Evolutionary conservation across 2,329 filamentous ascomycete genomes (phyloP).

Genomic region (Aureobasidium sp.): DNA sequence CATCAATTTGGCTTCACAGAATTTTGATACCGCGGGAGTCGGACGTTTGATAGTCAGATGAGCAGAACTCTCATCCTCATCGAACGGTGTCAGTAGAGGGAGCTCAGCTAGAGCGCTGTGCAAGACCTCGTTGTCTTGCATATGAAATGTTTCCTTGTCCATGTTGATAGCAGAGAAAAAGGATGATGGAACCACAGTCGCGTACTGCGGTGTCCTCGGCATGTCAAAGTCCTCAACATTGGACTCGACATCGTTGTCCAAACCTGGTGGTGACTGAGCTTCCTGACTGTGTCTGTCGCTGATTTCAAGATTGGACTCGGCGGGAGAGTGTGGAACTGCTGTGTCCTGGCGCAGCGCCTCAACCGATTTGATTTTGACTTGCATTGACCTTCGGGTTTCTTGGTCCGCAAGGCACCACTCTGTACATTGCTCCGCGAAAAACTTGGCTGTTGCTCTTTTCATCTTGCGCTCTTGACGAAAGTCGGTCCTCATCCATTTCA

Average conservation of each 20-base stretch:
- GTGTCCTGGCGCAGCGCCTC: conserved; percentile 17
- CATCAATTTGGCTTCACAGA: conserved; percentile 70
- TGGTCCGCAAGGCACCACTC: conserved; percentile 63
- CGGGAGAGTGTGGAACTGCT: conserved; percentile 18
- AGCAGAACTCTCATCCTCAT: conserved; percentile 43
- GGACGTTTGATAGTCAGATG: conserved; percentile 28
- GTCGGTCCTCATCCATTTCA: conserved; percentile 97
- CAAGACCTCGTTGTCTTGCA: conserved; percentile 13
- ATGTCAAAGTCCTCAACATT: conserved; percentile 9
- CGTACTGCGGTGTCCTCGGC: conserved; percentile 13
- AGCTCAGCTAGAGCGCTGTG: conserved; percentile 65
- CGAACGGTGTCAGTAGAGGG: conserved; percentile 64
- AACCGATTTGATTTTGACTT: conserved; percentile 49
- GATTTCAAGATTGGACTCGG: conserved; percentile 12
- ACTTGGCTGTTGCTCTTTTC: conserved; percentile 75
- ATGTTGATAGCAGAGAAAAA: conserved; percentile 14
- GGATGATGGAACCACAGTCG: conserved; percentile 11
- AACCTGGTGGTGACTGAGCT: conserved; percentile 9
- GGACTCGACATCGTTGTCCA: conserved; percentile 9
- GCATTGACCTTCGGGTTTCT: conserved; percentile 57
- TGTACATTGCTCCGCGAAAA: conserved; percentile 72
- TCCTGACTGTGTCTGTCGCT: conserved; percentile 5
- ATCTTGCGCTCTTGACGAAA: conserved; percentile 91
- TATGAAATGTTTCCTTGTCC: conserved; percentile 7
- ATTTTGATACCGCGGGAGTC: conserved; percentile 77